Base-by-base conservation (phyloP, 257 asterid genomes). In the Solanum ossicruentum region DNA sequence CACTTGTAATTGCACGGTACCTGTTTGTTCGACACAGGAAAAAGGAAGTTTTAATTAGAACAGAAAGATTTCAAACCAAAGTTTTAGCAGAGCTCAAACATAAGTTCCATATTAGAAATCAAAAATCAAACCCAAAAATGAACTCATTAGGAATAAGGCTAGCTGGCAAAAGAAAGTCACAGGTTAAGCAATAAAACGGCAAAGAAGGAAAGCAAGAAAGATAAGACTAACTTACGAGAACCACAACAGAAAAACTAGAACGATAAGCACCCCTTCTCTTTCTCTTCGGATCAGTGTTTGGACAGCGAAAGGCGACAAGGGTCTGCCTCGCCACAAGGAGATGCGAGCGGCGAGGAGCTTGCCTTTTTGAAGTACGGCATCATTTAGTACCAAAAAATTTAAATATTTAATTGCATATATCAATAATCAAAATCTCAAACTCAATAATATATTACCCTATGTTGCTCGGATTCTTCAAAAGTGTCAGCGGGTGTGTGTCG, bases 1-100 rank as follows among this genome's bases (percentile, higher is more conserved):
- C 96, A 83, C 96, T 92, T 49, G 96, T 92, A 85, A 92, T 92
- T 85, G 96, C 96, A 49, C 96, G 96, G 85, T 92, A 92, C 85
- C 96, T 92, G 63, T 41, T 60, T 60, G 67, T 65, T 69, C 81
- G 3, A 69, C 60, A 58, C n/a, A 36, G 32, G 18, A 16, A 23
- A 51, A 32, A 32, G 69, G 26, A 69, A 83, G 65, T 26, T 69
- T 45, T 7, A 60, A 26, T 54, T 51, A 83, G n/a, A 49, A 73
- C 63, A 0, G 1, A 15, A 16, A 77, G 65, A 26, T 18, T 77
- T 9, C 10, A 51, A 77, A 51, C 57, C 81, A 72, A 72, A 26
- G 82, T 15, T 5, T 26, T 20, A 77, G 16, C 82, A 77, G 26
- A 16, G 45, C 41, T 52, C 63, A 51, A 16, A 15, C 47, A 51